These are phyloP conservation scores for Tilletia caries DNA, from an alignment of 1,284 basidiomycete genomes.

Conservation along the genomic window DNA sequence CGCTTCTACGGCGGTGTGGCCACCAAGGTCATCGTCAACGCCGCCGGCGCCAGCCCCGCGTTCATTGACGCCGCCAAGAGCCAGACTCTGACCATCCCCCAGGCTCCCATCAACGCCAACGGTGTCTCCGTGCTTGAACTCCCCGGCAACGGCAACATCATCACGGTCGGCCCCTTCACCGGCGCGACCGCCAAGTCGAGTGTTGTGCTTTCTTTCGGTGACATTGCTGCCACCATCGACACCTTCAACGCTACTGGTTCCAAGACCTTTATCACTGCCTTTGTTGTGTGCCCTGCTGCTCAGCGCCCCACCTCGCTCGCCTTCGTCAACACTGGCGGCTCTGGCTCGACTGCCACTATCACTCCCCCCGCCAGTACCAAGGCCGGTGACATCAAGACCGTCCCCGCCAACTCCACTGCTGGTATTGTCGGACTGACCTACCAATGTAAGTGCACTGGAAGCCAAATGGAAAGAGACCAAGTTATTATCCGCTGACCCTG, in stretches of 20 bases:
- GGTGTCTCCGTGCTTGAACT: constrained; percentile 12
- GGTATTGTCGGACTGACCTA: constrained; percentile 8
- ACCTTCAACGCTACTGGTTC: not conserved
- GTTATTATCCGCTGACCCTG: too few relatives aligned
- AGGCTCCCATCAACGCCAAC: constrained; percentile 6
- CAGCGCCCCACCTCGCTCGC: constrained; percentile 1
- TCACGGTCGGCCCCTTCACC: constrained; percentile 1
- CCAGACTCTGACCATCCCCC: not conserved
- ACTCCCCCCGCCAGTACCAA: not conserved
- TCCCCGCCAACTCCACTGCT: not conserved
- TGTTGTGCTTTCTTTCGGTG: constrained; percentile 7
- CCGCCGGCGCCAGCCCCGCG: not conserved
- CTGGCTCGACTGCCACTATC: not conserved
- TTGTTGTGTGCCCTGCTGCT: not conserved
- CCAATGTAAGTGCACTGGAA: too few relatives aligned
- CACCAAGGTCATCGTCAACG: constrained; percentile 7
- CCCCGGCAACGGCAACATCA: not conserved
- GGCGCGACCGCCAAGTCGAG: not conserved
- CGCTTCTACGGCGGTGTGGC: constrained; percentile 4
- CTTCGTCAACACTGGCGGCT: not conserved
- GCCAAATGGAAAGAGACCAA: too few relatives aligned
- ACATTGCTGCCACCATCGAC: constrained; percentile 3
- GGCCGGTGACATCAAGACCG: not conserved
- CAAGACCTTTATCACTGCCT: constrained; percentile 7
- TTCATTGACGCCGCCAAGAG: constrained; percentile 8